Conservation (phyloP, 139 green algal genomes). For the Picochlorum sp. region DNA sequence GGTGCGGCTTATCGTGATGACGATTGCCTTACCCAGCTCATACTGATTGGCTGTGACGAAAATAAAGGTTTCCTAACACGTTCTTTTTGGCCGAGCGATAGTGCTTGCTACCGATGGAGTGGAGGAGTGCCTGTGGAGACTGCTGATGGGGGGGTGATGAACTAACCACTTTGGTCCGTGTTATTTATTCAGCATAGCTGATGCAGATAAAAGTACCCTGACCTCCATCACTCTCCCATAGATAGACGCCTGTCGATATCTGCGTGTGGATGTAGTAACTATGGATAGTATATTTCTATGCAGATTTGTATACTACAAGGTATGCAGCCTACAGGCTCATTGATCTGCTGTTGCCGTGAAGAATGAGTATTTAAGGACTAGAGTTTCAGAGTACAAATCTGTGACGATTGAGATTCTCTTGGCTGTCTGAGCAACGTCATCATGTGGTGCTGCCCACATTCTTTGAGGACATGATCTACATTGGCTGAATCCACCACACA, state of each 20-base stretch:
- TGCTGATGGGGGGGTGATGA: conserved; percentile 17
- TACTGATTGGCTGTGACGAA: conserved; percentile 27
- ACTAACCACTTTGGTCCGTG: conserved; percentile 62
- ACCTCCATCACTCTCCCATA: conserved; percentile 3
- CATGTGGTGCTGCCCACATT: too few relatives aligned
- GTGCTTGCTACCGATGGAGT: not conserved
- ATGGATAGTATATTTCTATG: not conserved
- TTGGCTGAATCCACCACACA: too few relatives aligned
- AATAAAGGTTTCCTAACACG: conserved; percentile 29
- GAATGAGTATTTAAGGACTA: not conserved
- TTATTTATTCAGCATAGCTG: conserved; percentile 55
- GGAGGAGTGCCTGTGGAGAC: conserved; percentile 1
- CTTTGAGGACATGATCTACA: too few relatives aligned
- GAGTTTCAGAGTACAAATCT: conserved; percentile 7
- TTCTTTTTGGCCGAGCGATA: conserved; percentile 13
- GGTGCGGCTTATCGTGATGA: conserved; percentile 14
- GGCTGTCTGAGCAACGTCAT: too few relatives aligned
- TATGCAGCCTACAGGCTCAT: too few relatives aligned
- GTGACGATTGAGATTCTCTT: too few relatives aligned
- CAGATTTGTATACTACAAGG: not conserved
- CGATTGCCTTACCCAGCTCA: conserved; percentile 37
- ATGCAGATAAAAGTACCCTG: conserved; percentile 41
- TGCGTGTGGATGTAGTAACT: not conserved
- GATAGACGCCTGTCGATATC: not conserved
- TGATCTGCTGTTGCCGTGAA: conserved; percentile 17